Percentiles rank a stretch among this genome's conserved stretches.
These are phyloP conservation scores for Penicillium oxalicum DNA, from an alignment of 2,329 filamentous ascomycete species.

Conservation along the genomic window DNA sequence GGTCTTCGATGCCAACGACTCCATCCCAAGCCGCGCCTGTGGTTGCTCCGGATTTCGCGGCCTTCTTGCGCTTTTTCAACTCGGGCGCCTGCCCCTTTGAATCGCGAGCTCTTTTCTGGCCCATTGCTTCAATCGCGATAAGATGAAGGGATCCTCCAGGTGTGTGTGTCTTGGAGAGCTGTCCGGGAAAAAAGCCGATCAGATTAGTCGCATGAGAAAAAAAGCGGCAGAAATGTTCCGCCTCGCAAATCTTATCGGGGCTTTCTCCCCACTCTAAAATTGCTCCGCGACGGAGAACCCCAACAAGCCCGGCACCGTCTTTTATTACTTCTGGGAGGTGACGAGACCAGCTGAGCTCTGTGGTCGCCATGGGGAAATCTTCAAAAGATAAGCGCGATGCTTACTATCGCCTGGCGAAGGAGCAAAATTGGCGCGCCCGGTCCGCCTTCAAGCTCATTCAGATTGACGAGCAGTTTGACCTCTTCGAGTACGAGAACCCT, in stretches of 20 bases:
- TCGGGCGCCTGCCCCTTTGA: conserved; percentile 23
- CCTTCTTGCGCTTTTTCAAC: conserved; percentile 34
- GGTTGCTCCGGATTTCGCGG: conserved; percentile 11
- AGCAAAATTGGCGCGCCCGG: conserved; percentile 95
- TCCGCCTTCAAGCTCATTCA: conserved; percentile 97
- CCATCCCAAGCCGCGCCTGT: conserved; percentile 21
- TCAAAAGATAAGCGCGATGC: conserved; percentile 98
- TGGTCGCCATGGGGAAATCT: conserved; percentile 73
- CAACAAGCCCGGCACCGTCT: neutral
- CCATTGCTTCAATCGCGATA: conserved; percentile 21
- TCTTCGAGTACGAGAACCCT: conserved; percentile 60
- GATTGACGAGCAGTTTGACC: conserved; percentile 90
- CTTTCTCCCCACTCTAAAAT: conserved; percentile 25
- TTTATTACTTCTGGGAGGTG: neutral
- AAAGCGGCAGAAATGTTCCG: conserved; percentile 31
- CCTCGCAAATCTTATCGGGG: conserved; percentile 32
- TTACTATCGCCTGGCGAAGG: conserved; percentile 95
- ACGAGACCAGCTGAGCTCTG: neutral
- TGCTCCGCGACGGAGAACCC: conserved; percentile 8
- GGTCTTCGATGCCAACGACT: conserved; percentile 43
- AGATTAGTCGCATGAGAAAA: conserved; percentile 26
- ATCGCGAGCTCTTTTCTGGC: conserved; percentile 33
- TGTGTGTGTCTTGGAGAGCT: neutral
- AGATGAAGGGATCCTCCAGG: neutral
- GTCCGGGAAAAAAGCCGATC: conserved; percentile 8